Percentiles rank a stretch among this genome's conserved stretches.
phyloP scores from a whole-genome alignment of 306 rosid genomes.

The Quercus rubra region DNA sequence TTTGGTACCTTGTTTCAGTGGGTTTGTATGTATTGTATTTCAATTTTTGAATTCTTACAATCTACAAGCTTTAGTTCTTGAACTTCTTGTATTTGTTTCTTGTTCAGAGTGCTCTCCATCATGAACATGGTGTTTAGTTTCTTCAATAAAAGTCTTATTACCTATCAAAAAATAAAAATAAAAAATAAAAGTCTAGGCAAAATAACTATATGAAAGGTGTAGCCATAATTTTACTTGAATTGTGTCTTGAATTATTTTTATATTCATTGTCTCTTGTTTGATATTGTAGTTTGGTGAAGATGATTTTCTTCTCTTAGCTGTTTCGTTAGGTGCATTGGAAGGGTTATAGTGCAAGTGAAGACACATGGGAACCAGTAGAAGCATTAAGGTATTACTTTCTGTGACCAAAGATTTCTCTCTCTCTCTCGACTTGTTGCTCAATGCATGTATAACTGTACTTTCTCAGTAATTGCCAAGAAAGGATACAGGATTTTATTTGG shows the following conservation, averaged over 20 bases:
- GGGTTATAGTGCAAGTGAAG: constrained; percentile 58
- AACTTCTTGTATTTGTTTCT: too few species aligned
- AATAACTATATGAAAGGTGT: too few species aligned
- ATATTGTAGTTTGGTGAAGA: constrained; percentile 24
- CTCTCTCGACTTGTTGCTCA: not conserved
- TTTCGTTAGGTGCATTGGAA: constrained; percentile 84
- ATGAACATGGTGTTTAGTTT: too few species aligned
- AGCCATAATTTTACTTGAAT: not conserved
- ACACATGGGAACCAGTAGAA: constrained; percentile 81
- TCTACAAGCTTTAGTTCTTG: too few species aligned
- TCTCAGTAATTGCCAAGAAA: constrained; percentile 65
- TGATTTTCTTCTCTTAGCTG: constrained; percentile 28
- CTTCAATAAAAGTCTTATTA: too few species aligned
- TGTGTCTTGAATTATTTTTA: constrained; percentile 13
- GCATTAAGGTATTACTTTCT: constrained; percentile 53
- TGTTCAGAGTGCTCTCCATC: too few species aligned
- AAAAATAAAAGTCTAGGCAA: too few species aligned
- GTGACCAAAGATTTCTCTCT: constrained; percentile 7
- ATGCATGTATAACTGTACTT: constrained; percentile 24
- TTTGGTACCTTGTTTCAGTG: too few species aligned
- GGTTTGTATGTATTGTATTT: too few species aligned
- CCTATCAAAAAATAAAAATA: too few species aligned
- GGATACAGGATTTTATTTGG: constrained; percentile 59
- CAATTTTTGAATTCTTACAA: too few species aligned
- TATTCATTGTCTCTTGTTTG: constrained; percentile 6